Evolutionary conservation across 345 rosid genomes (phyloP).

Genomic region (Durio zibethinus): DNA sequence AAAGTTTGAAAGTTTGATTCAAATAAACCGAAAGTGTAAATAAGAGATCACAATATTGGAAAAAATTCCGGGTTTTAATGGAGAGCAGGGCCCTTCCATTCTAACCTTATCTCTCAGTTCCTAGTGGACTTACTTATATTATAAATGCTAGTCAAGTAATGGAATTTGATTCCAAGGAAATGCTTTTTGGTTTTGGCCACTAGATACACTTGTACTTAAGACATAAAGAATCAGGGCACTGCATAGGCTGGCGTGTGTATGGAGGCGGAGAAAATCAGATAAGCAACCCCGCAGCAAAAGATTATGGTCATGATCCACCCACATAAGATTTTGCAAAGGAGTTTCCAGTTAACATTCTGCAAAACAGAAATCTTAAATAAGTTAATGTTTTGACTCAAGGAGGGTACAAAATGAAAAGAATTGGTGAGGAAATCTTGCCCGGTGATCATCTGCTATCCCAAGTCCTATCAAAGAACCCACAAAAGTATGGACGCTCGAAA

Average conservation of each 20-base stretch:
- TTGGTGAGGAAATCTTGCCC: slow-evolving; percentile 8
- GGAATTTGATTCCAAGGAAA: too few species aligned
- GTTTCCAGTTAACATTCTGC: slow-evolving; percentile 36
- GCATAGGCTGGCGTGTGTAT: slow-evolving; percentile 30
- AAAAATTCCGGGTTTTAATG: too few species aligned
- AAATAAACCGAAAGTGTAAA: too few species aligned
- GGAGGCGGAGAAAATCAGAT: slow-evolving; percentile 29
- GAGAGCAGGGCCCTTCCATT: too few species aligned
- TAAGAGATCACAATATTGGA: too few species aligned
- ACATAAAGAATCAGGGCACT: slow-evolving; percentile 19
- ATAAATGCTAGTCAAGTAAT: too few species aligned
- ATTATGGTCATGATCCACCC: slow-evolving; percentile 33
- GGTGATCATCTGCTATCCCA: slow-evolving; percentile 25
- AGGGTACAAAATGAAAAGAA: neutral
- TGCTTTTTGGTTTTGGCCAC: too few species aligned
- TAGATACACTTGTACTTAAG: too few species aligned
- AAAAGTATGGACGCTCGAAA: slow-evolving; percentile 26
- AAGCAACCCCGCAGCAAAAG: slow-evolving; percentile 29
- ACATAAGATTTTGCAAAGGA: slow-evolving; percentile 16
- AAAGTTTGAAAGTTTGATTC: too few species aligned
- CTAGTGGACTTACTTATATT: too few species aligned
- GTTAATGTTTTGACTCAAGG: neutral
- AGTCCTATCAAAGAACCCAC: slow-evolving; percentile 29
- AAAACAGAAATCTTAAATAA: neutral
- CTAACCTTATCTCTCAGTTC: too few species aligned